Evolutionary conservation across 2,329 filamentous ascomycete species (phyloP).

Genomic region (Fusarium setosum): DNA sequence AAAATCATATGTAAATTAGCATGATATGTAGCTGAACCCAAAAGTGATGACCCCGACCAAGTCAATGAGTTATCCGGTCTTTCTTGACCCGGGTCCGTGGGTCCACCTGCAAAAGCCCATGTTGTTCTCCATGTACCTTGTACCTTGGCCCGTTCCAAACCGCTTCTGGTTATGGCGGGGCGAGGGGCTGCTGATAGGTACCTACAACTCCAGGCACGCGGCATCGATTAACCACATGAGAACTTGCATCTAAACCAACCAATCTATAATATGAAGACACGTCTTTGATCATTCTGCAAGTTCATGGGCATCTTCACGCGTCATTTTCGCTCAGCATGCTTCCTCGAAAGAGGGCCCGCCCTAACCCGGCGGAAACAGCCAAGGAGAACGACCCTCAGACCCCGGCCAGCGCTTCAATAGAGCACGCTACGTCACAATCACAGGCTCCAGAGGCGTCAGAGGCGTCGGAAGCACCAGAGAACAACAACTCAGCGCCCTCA

Average conservation of each 20-base stretch:
- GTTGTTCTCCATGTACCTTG: neutral
- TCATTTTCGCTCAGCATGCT: constrained; percentile 39
- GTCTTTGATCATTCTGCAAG: neutral
- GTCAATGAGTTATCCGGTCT: no score
- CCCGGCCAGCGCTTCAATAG: constrained; percentile 24
- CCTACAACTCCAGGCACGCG: constrained; percentile 26
- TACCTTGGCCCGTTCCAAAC: constrained; percentile 1
- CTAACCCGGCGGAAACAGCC: constrained; percentile 42
- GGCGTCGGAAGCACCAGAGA: constrained; percentile 30
- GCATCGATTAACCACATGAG: constrained; percentile 39
- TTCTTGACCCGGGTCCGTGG: no score
- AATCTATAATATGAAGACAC: constrained; percentile 16
- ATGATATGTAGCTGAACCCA: no score
- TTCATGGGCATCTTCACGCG: constrained; percentile 17
- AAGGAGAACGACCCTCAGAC: constrained; percentile 22
- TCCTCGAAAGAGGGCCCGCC: constrained; percentile 49
- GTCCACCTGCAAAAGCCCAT: neutral
- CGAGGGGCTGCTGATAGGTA: constrained; percentile 6
- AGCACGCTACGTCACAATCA: constrained; percentile 43
- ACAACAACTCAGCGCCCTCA: constrained; percentile 27
- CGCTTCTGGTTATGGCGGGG: constrained; percentile 8
- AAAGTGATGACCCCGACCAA: no score
- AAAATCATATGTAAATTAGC: no score
- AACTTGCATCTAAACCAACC: constrained; percentile 20
- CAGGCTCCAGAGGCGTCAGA: constrained; percentile 36